A percentile compares a stretch with the other conserved stretches of the same genome.
Conservation (phyloP, 257 asterid genomes). For the Henckelia pumila region DNA sequence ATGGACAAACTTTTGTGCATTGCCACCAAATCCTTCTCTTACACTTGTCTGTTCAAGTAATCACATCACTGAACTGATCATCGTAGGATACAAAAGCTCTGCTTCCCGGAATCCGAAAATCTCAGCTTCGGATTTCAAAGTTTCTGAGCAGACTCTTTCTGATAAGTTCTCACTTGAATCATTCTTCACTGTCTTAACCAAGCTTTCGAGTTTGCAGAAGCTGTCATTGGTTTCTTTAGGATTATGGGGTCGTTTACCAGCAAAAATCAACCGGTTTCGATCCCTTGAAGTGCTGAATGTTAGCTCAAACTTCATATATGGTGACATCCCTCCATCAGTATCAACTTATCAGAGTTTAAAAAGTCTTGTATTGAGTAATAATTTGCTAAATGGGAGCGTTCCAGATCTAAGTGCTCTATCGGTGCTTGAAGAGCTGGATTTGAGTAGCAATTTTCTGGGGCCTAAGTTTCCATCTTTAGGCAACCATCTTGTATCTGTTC, state of each 20-base stretch:
- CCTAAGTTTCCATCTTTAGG: slow-evolving; percentile 65
- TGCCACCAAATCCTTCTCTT: slow-evolving; percentile 56
- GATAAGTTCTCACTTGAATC: slow-evolving; percentile 63
- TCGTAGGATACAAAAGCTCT: slow-evolving; percentile 69
- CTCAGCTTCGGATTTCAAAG: slow-evolving; percentile 32
- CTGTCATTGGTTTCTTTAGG: slow-evolving; percentile 74
- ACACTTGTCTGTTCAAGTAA: slow-evolving; percentile 57
- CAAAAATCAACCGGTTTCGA: slow-evolving; percentile 56
- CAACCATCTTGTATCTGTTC: slow-evolving; percentile 39
- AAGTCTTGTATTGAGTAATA: slow-evolving; percentile 57
- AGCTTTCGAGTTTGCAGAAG: slow-evolving; percentile 58
- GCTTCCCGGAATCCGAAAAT: slow-evolving; percentile 39
- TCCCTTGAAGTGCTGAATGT: slow-evolving; percentile 64
- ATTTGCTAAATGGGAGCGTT: slow-evolving; percentile 63
- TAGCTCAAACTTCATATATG: slow-evolving; percentile 68
- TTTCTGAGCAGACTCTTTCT: slow-evolving; percentile 50
- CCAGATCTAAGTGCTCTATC: slow-evolving; percentile 63
- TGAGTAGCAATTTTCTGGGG: slow-evolving; percentile 63
- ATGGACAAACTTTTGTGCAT: slow-evolving; percentile 80
- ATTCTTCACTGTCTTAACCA: slow-evolving; percentile 80
- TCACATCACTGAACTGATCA: slow-evolving; percentile 67
- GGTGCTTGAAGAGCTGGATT: slow-evolving; percentile 62
- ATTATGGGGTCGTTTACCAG: slow-evolving; percentile 79
- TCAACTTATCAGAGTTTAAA: slow-evolving; percentile 48
- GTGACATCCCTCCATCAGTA: slow-evolving; percentile 59